Evolutionary conservation across 2,329 filamentous ascomycete genomes (phyloP).

Genomic region (Juglanconis juglandina): DNA sequence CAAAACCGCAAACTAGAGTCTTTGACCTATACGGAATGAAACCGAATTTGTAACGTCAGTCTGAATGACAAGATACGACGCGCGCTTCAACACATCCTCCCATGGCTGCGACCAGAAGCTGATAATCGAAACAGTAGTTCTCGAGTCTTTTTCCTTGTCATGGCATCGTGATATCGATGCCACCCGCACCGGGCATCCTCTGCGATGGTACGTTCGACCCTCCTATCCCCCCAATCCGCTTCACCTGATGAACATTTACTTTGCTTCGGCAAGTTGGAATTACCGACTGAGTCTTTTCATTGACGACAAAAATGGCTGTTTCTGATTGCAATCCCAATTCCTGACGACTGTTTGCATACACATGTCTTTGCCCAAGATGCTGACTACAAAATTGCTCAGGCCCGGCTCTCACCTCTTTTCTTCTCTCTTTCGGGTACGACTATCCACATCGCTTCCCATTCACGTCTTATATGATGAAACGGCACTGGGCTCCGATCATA

Average conservation of each 20-base stretch:
- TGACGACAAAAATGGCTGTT: conserved; percentile 87
- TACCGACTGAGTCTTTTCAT: conserved; percentile 76
- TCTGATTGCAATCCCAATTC: conserved; percentile 54
- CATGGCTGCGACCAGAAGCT: conserved; percentile 3
- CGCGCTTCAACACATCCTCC: conserved; percentile 15
- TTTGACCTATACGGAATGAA: conserved; percentile 86
- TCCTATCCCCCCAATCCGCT: conserved; percentile 2
- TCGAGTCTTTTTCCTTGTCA: background rate
- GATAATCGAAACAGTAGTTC: conserved; percentile 12
- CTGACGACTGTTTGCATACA: conserved; percentile 22
- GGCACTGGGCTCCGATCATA: conserved; percentile 94
- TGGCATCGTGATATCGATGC: background rate
- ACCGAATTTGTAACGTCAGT: conserved; percentile 88
- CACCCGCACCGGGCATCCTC: conserved; percentile 3
- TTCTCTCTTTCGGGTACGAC: conserved; percentile 18
- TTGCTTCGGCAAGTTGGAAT: conserved; percentile 79
- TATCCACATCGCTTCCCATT: background rate
- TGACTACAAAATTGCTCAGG: conserved; percentile 18
- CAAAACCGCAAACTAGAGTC: conserved; percentile 95
- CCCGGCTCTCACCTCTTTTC: conserved; percentile 16
- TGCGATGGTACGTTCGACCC: conserved; percentile 22
- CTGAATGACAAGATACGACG: conserved; percentile 47
- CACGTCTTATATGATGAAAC: conserved; percentile 68
- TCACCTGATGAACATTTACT: conserved; percentile 65
- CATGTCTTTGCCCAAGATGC: conserved; percentile 11